Base-by-base conservation (phyloP, 192 early-diverging fungal genomes). In the Podila epicladia region DNA sequence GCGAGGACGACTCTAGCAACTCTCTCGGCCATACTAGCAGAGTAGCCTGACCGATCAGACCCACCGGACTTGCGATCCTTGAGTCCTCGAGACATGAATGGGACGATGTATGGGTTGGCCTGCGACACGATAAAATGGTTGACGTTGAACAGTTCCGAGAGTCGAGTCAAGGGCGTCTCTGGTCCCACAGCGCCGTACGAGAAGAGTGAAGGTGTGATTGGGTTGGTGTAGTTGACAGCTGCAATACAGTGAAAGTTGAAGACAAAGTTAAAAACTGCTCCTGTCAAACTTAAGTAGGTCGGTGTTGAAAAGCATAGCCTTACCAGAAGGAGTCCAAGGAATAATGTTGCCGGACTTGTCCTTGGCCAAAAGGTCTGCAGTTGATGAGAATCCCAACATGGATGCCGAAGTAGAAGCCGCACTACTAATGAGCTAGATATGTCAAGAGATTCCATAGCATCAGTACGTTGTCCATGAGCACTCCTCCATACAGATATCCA, bases 51-150 rank as follows among this genome's bases (percentile, higher is more conserved):
- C n/a, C 62, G 35, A 55, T 72, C 65, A 28, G 80, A 75, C 1
- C 58, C 28, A 6, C 82, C 83, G 0, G 71, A 72, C 9, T 80
- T 80, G 7, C 77, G 76, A 58, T 78, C 65, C 32, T 69, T 79
- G 37, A 82, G 77, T 2, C 84, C 88, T 49, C 84, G 83, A n/a
- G 87, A 71, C 65, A 92, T 82, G 58, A 95, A 90, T 19, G 91
- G 93, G 20, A 90, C 89, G 49, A 91, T 86, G 69, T 89, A 87
- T 4, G 91, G 88, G 58, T 87, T 91, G 15, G 94, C 93, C 82
- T 94, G 90, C 2, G 93, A 94, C 3, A 94, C 85, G 61, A 95
- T 94, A 71, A 93, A 92, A 64, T 95, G 93, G 73, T 95, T 95
- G 20, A 94, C 93, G 66, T 95, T 94, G 65, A 95, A 94, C 15